Evolutionary conservation across 768 basidiomycete species (phyloP).

Genomic region (Daedaleopsis sinensis): DNA sequence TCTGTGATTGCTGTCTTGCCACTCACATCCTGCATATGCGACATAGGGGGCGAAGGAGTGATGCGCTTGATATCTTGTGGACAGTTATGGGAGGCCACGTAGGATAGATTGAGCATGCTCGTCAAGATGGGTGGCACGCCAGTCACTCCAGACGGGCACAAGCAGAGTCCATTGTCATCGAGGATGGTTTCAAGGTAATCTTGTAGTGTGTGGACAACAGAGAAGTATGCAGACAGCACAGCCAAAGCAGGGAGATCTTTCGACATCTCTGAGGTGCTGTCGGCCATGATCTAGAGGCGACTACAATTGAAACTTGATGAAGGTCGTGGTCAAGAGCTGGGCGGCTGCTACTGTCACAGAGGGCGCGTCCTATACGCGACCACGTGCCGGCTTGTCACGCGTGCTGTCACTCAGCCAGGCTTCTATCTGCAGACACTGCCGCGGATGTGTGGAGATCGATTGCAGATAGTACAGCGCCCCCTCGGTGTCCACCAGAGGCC

Average conservation of each 20-base stretch:
- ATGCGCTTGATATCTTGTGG: not conserved
- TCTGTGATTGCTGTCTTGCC: not conserved
- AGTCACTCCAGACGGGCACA: not conserved
- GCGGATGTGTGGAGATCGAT: not conserved
- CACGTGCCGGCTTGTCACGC: conserved; percentile 2
- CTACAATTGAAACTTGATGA: not conserved
- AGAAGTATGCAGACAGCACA: conserved; percentile 24
- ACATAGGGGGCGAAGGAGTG: conserved; percentile 41
- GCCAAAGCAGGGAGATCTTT: not conserved
- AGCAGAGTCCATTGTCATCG: not conserved
- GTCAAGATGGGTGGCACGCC: conserved; percentile 15
- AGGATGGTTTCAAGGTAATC: conserved; percentile 13
- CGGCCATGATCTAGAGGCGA: not conserved
- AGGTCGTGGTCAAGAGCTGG: conserved; percentile 1
- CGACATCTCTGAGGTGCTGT: not conserved
- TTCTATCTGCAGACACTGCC: not conserved
- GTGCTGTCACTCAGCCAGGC: not conserved
- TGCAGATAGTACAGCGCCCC: not conserved
- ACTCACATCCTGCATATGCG: conserved; percentile 58
- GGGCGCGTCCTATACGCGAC: not conserved
- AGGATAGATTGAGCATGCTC: conserved; percentile 47
- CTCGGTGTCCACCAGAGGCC: not conserved
- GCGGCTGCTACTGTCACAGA: not conserved
- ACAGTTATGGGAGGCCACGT: conserved; percentile 40
- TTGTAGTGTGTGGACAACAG: conserved; percentile 20